Base-by-base conservation (phyloP, 371 early-diverging fungal species). In the Entomophthora muscae region DNA sequence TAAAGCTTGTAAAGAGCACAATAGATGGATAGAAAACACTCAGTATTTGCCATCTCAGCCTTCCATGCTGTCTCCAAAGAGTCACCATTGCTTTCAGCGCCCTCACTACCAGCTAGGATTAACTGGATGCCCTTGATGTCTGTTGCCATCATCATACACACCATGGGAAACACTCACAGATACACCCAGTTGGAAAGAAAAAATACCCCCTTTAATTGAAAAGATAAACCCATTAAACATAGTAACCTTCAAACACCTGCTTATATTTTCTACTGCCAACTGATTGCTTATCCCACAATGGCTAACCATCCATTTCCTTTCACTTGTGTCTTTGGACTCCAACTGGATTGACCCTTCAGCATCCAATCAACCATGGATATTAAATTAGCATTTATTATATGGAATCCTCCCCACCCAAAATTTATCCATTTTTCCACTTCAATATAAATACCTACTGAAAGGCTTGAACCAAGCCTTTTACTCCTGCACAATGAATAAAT, bases 111-210 rank as follows among this genome's bases (percentile, higher is more conserved):
- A 1, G 68, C 63, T 23, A 70, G 57, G 3, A 23, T 29, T 10
- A 70, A 23, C 23, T 61, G 24, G 31, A 70, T 65, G 23, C 65
- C 59, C 54, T 68, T 66, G 60, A 65, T 32, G 27, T 55, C 58
- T 55, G 66, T 66, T 26, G 61, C 26, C 7, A 65, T 66, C 31
- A 68, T 64, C 28, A 55, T 59, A 27, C 64, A 57, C n/a, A 70
- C 64, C n/a, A 70, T 28, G 1, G 29, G 65, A 32, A 70, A 70
- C 26, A 57, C 65, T 68, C 68, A 70, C 12, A 68, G 58, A 28
- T 70, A 65, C 28, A 70, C 29, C 70, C 70, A 70, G 7, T 66
- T 63, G 30, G 68, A 61, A 7, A 70, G 24, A 55, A 70, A 70
- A 54, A 70, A 68, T 10, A 65, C 57, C 10, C 32, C 66, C 3